Evolutionary conservation across 768 basidiomycete species (phyloP), one percentile per base, ranked within the genome.

Genomic region (Pisolithus sp.): DNA sequence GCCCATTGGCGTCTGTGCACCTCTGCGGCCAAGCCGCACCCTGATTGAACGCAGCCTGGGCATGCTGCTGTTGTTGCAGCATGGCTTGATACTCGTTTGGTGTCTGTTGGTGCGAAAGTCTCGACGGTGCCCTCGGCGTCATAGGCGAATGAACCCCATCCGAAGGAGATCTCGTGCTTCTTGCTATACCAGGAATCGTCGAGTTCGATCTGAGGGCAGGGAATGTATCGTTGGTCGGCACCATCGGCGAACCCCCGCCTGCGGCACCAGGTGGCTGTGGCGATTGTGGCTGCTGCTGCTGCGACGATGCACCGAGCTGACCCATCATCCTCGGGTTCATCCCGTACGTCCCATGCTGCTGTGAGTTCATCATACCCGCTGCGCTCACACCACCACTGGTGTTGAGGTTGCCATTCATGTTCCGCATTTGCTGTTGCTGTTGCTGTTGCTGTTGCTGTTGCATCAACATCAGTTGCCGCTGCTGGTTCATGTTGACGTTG

Each of bases 81-180:
- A 72, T 66, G 46, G 62, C 60, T 45, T 70, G 68, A 49, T 65
- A 69, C 36, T 73, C 71, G 36, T 68, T 70, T 42, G 79, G 71
- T 53, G 73, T 68, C 31, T 80, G 77, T 48, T 74, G 70, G 23
- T 68, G 68, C 45, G 66, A 67, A 47, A 67, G 67, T 31, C 66
- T 63, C 34, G 66, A 67, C 2, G 67, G 64, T 5, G 66, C 62
- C 40, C 71, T 68, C 23, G 73, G 72, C 5, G 70, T 73, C 59
- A 71, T 70, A 2, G 74, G 75, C 2, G 75, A 76, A 50, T 71
- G 71, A 2, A 72, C 70, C 34, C 75, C 71, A 53, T 89, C 86
- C 17, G 85, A 81, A n/a, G 87, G 87, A 39, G 87, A 88, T 50
- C 86, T 76, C 46, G 80, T 78, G 57, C 82, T 87, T 59, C 87